Percentiles rank a stretch among this genome's conserved stretches.
Conservation (phyloP, 176 grass and related monocot species). For the Rhipidocladum racemiflorum region DNA sequence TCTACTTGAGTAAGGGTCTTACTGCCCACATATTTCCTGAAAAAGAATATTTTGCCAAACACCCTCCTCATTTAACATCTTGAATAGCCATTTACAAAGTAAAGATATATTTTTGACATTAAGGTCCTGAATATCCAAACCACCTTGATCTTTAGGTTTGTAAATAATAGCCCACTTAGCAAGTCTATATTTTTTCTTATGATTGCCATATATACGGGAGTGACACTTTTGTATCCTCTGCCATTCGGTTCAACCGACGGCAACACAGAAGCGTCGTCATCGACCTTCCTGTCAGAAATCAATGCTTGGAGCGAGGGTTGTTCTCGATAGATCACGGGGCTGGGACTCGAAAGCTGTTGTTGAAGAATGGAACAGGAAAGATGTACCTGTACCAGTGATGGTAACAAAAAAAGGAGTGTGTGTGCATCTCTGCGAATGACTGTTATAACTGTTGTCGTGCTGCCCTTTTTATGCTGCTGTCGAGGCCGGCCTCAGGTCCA, state of each 20-base stretch:
- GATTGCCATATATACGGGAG: no score
- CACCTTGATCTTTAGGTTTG: no score
- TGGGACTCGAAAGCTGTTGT: not conserved
- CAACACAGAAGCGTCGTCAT: not conserved
- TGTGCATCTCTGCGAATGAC: conserved; percentile 23
- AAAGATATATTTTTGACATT: no score
- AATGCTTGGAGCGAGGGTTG: not conserved
- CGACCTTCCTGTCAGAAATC: not conserved
- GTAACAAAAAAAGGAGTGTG: not conserved
- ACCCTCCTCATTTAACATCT: no score
- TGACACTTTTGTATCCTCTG: no score
- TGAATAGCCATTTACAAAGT: no score
- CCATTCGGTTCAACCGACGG: not conserved
- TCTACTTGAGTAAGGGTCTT: no score
- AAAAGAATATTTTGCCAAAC: no score
- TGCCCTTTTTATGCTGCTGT: conserved; percentile 42
- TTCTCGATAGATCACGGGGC: not conserved
- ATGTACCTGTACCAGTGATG: not conserved
- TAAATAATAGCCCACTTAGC: no score
- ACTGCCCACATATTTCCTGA: no score
- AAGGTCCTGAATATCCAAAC: no score
- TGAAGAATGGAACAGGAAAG: conserved; percentile 11
- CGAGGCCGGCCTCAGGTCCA: not conserved
- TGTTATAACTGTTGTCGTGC: conserved; percentile 33
- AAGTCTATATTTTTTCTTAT: no score